Percentiles rank a stretch among this genome's conserved stretches.
phyloP scores from a whole-genome alignment of 495 filamentous ascomycete species.

The Talaromyces proteolyticus region DNA sequence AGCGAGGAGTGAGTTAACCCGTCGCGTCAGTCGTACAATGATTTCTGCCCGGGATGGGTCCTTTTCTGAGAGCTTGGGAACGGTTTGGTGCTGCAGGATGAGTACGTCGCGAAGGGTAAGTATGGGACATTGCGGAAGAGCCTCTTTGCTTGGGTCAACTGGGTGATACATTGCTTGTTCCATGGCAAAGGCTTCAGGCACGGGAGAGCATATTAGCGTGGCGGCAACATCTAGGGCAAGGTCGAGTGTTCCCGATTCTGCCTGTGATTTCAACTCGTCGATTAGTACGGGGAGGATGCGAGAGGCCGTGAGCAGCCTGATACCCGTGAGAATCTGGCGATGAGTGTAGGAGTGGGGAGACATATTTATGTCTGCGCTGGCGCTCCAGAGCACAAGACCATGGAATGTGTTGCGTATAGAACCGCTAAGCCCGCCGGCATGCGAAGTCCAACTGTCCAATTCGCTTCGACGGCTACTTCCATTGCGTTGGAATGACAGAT shows the following conservation, averaged over 20 bases:
- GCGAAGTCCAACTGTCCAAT: slow-evolving; percentile 67
- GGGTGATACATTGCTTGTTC: slow-evolving; percentile 37
- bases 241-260: slow-evolving; percentile 32
- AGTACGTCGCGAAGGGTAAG: slow-evolving; percentile 68
- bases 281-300: slow-evolving; percentile 56
- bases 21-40: slow-evolving; percentile 68
- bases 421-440: slow-evolving; percentile 54
- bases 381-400: slow-evolving; percentile 65
- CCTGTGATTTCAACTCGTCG: slow-evolving; percentile 62
- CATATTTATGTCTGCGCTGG: slow-evolving; percentile 55
- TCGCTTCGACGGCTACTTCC: slow-evolving; percentile 63
- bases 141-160: slow-evolving; percentile 32
- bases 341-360: slow-evolving; percentile 75
- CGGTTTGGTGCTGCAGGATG: slow-evolving; percentile 54
- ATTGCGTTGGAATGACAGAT: slow-evolving; percentile 60
- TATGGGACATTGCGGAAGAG: slow-evolving; percentile 29
- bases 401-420: slow-evolving; percentile 62
- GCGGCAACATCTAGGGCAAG: slow-evolving; percentile 69
- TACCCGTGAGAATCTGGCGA: slow-evolving; percentile 59
- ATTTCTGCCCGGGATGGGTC: slow-evolving; percentile 59
- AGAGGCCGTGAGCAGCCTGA: slow-evolving; percentile 64
- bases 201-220: slow-evolving; percentile 67
- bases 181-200: slow-evolving; percentile 40
- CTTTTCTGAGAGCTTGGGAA: slow-evolving; percentile 52
- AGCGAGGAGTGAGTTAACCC: slow-evolving; percentile 58